Conservation (phyloP, 495 filamentous ascomycete genomes). For the Aspergillus ostianus region DNA sequence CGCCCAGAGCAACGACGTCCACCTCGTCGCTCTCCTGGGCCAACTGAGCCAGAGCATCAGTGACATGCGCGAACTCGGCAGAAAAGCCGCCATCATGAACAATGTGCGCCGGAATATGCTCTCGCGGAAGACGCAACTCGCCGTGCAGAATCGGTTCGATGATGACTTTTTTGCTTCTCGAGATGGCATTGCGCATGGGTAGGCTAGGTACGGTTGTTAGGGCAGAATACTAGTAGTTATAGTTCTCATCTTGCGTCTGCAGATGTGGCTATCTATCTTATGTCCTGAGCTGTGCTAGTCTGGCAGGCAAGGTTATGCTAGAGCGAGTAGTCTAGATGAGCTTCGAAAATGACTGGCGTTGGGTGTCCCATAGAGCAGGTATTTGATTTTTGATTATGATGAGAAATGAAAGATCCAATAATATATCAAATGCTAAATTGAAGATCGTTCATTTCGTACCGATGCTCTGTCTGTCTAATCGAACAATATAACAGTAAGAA, state of each 20-base stretch:
- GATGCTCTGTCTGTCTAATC: neutral
- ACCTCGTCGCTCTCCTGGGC: slow-evolving; percentile 68
- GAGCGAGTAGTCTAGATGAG: neutral
- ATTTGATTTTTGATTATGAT: neutral
- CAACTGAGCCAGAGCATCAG: slow-evolving; percentile 64
- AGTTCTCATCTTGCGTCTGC: too few relatives aligned
- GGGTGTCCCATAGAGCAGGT: slow-evolving; percentile 11
- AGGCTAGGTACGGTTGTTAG: too few relatives aligned
- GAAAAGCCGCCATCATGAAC: slow-evolving; percentile 67
- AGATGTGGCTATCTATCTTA: too few relatives aligned
- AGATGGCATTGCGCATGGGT: slow-evolving; percentile 12
- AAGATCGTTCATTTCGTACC: neutral
- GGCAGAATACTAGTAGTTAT: too few relatives aligned
- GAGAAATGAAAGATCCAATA: slow-evolving; percentile 1
- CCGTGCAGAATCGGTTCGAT: slow-evolving; percentile 25
- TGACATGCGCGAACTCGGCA: slow-evolving; percentile 66
- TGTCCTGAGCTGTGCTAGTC: too few relatives aligned
- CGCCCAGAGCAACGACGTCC: slow-evolving; percentile 74
- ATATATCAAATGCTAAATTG: neutral
- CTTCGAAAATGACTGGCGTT: slow-evolving; percentile 1
- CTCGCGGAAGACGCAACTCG: slow-evolving; percentile 28
- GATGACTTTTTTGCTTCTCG: slow-evolving; percentile 26
- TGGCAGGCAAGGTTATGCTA: too few relatives aligned
- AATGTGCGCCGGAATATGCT: slow-evolving; percentile 32
- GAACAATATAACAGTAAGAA: too few relatives aligned